Evolutionary conservation across 2,329 filamentous ascomycete genomes (phyloP), one percentile per base, ranked within the genome.

Genomic region (Colletotrichum melonis): DNA sequence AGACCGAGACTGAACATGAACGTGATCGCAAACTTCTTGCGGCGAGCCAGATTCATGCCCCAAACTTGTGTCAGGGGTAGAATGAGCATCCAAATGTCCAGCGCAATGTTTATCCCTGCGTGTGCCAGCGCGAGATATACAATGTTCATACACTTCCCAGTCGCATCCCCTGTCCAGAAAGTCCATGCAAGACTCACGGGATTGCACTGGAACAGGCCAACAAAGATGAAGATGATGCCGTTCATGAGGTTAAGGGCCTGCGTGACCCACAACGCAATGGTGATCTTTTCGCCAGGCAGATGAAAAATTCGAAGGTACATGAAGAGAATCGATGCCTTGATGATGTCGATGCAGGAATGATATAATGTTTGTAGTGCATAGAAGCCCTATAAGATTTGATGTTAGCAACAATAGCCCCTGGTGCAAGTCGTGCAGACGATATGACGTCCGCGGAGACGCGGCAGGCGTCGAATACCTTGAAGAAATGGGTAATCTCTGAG

Each of bases 271-370:
- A 73, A 28, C n/a, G 54, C 60, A 5, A 65, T 52, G 26, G 60
- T 67, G 12, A 73, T 63, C 46, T 70, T 73, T 28, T 73, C 70
- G 24, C 63, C 70, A 4, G 70, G 70, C 4, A 73, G 49, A 5
- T 73, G 70, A 28, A 73, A 73, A 0, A 73, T 73, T 5, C 70
- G 67, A 6, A 73, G 70, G 24, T 70, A 73, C 70, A 70, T 66
- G 46, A 73, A 73, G n/a, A 73, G 56, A 3, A 73, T 73, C 6
- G 70, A 73, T 5, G 35, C 70, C 46, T 73, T 73, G 35, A 73
- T 58, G 32, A 73, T 6, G 28, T 73, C 70, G 24, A 73, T 70
- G 22, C 70, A 70, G 8, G 38, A n/a, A 56, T 73, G 60, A 5
- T 73, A 73, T 0, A 73, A 16, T 2, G 9, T 16, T 24, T 66